Evolutionary conservation across 768 basidiomycete species (phyloP), one percentile per base, ranked within the genome.

Genomic region (Daedaleopsis nitida): DNA sequence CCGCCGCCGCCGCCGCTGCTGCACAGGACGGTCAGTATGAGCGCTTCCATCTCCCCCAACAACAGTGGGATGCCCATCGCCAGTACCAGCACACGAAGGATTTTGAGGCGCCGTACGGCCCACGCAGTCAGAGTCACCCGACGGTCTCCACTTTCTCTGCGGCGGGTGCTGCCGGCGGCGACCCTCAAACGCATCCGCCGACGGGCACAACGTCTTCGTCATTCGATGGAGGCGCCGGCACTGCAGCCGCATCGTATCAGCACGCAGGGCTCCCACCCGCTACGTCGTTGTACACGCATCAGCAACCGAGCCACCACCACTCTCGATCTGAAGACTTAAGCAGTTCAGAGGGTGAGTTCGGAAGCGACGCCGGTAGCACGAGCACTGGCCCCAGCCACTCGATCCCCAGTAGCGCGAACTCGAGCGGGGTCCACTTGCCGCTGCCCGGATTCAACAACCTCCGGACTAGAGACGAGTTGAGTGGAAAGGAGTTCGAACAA

Each of bases 371-470:
- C 32, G 76, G 78, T 21, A 80, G 78, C 55, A 59, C 62, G 19
- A 51, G 62, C 62, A 72, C 75, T 3, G 74, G 80, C 2, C 78
- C 80, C n/a, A 82, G 83, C 11, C 84, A 60, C 24, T 67, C 66
- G 13, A 59, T 67, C 21, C 66, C 66, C 6, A 62, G 62, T 49
- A 67, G 83, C 47, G 84, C 85, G 12, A 64, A 80, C 10, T 84
- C 83, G 10, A 84, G 83, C 8, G 78, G 66, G 32, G 74, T 79
- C 11, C 85, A 86, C 63, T 77, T 85, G 5, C 85, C 85, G 2
- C 68, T 79, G 10, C 50, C 69, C 1, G 59, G 63, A 0, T 59
- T 62, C 58, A 24, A 69, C 27, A 58, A 77, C 65, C 48, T 62
- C 34, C 55, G 62, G 47, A 60, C 71, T 58, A 52, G 68, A 65